These are phyloP conservation scores for Ogataea wickerhamii DNA, from an alignment of 805 yeast genomes.

Conservation along the genomic window DNA sequence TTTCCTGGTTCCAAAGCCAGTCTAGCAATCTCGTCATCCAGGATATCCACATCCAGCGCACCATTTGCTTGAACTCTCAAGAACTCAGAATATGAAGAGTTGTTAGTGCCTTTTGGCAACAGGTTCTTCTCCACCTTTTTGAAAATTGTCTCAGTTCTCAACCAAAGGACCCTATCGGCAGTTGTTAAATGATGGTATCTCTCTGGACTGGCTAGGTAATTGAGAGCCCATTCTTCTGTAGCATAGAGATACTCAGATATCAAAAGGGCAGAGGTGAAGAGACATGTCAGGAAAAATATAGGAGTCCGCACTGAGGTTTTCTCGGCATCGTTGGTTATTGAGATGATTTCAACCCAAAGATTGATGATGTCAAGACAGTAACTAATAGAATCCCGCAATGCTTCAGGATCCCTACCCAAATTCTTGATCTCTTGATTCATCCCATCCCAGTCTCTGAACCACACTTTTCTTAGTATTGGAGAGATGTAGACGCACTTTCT, in stretches of 20 bases:
- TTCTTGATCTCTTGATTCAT: slow-evolving; percentile 54
- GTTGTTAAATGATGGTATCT: slow-evolving; percentile 24
- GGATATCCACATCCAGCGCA: slow-evolving; percentile 48
- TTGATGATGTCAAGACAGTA: slow-evolving; percentile 57
- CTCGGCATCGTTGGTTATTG: slow-evolving; percentile 60
- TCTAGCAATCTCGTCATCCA: slow-evolving; percentile 49
- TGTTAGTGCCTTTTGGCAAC: slow-evolving; percentile 48
- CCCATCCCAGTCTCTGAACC: slow-evolving; percentile 64
- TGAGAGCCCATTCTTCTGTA: slow-evolving; percentile 51
- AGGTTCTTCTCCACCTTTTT: slow-evolving; percentile 58
- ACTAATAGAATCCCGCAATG: slow-evolving; percentile 58
- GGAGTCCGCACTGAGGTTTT: slow-evolving; percentile 71
- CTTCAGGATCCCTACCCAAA: slow-evolving; percentile 54
- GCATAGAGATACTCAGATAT: slow-evolving; percentile 59
- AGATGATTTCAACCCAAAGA: slow-evolving; percentile 70
- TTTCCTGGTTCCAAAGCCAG: slow-evolving; percentile 45
- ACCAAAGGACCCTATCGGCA: slow-evolving; percentile 60
- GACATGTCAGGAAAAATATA: slow-evolving; percentile 68
- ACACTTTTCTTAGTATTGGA: slow-evolving; percentile 55
- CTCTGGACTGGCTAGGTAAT: slow-evolving; percentile 27
- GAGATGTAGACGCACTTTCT: slow-evolving; percentile 59
- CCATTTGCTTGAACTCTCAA: slow-evolving; percentile 58
- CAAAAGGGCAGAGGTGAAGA: slow-evolving; percentile 58
- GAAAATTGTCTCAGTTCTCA: slow-evolving; percentile 56
- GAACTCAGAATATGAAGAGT: slow-evolving; percentile 54